A percentile compares a stretch with the other conserved stretches of the same genome.
phyloP scores from a whole-genome alignment of 805 yeast species.

The Saturnispora saitoi region DNA sequence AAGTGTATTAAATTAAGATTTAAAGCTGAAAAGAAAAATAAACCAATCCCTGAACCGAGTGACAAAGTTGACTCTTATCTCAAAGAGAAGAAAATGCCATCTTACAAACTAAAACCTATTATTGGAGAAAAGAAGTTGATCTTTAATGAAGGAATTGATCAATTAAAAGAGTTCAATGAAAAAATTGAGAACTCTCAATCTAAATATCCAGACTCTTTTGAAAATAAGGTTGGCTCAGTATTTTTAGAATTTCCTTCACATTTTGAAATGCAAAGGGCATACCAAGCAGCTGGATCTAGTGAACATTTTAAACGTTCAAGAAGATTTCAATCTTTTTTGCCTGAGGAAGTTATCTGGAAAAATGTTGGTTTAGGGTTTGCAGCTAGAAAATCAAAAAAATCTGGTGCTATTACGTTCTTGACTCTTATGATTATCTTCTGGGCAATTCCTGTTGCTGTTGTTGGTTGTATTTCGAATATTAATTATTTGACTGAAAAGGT shows the following conservation, averaged over 20 bases:
- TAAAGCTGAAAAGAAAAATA: constrained; percentile 50
- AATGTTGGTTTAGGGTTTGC: constrained; percentile 53
- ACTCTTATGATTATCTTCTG: constrained; percentile 73
- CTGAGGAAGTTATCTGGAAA: constrained; percentile 80
- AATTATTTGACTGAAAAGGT: constrained; percentile 62
- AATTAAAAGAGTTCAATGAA: constrained; percentile 58
- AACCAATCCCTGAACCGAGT: constrained; percentile 46
- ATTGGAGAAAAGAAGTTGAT: constrained; percentile 83
- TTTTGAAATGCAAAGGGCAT: constrained; percentile 81
- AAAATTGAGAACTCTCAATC: constrained; percentile 55
- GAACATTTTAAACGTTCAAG: constrained; percentile 37
- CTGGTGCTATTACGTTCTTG: constrained; percentile 55
- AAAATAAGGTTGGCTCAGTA: constrained; percentile 51
- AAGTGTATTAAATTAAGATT: constrained; percentile 50
- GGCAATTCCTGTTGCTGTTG: constrained; percentile 97
- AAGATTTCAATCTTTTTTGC: constrained; percentile 55
- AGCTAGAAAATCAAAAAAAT: constrained; percentile 47
- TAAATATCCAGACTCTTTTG: constrained; percentile 38
- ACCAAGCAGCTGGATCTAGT: constrained; percentile 64
- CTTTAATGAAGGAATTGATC: constrained; percentile 60
- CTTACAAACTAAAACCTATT: constrained; percentile 61
- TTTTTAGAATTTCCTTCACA: constrained; percentile 79
- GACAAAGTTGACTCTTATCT: constrained; percentile 56
- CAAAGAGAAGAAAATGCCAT: constrained; percentile 69
- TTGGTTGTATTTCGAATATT: constrained; percentile 87